These are phyloP conservation scores for Pleurotus cornucopiae DNA, from an alignment of 768 basidiomycete species.

Conservation along the genomic window DNA sequence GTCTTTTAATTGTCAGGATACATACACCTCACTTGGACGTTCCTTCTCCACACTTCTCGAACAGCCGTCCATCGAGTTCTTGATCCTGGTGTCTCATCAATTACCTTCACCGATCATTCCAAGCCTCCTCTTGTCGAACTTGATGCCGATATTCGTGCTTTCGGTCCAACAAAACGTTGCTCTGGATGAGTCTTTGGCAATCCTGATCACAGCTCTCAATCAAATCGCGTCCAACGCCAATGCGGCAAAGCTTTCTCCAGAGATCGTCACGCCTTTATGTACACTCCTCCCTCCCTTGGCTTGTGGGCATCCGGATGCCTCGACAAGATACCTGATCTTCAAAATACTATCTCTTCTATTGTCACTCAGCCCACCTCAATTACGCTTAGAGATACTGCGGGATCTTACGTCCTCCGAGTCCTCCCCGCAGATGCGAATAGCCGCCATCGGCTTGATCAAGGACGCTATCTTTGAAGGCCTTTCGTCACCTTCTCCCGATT, in stretches of 20 bases:
- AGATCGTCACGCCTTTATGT: constrained; percentile 44
- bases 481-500: constrained; percentile 22
- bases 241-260: constrained; percentile 29
- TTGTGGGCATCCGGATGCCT: constrained; percentile 57
- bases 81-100: constrained; percentile 35
- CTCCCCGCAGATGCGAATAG: constrained; percentile 65
- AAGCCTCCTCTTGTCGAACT: constrained; percentile 20
- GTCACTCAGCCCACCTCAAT: constrained; percentile 36
- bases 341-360: constrained; percentile 55
- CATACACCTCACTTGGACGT: constrained; percentile 30
- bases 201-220: constrained; percentile 41
- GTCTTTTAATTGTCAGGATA: constrained; percentile 20
- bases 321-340: constrained; percentile 56
- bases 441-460: constrained; percentile 65
- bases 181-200: constrained; percentile 57
- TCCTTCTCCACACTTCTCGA: constrained; percentile 10
- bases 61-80: constrained; percentile 24
- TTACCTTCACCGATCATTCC: constrained; percentile 11
- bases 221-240: constrained; percentile 14
- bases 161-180: constrained; percentile 50
- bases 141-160: constrained; percentile 40
- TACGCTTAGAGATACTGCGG: constrained; percentile 51
- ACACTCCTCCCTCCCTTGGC: constrained; percentile 51
- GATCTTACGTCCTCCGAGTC: constrained; percentile 46
- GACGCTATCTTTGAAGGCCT: constrained; percentile 58